Percentiles rank a stretch among this genome's conserved stretches.
Conservation (phyloP, 1,139 yeast genomes). For the Yamadazyma sp. region DNA sequence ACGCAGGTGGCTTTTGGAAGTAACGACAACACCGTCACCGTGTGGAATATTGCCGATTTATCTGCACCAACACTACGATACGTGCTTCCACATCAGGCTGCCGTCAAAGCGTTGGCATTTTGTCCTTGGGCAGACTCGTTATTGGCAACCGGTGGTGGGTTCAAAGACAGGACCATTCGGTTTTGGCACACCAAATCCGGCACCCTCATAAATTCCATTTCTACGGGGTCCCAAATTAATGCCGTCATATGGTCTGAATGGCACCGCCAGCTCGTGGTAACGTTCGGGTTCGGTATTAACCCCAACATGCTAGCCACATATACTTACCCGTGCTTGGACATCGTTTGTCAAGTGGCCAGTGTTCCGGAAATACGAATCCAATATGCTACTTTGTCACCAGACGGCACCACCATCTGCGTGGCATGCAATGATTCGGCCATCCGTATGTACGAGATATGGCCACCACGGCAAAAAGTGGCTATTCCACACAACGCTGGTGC, state of each 20-base stretch:
- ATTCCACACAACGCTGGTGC: not conserved
- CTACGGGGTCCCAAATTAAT: constrained; percentile 75
- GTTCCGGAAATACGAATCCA: constrained; percentile 56
- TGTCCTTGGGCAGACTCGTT: constrained; percentile 46
- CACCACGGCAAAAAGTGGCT: not conserved
- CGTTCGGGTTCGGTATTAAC: constrained; percentile 75
- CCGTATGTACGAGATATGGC: constrained; percentile 72
- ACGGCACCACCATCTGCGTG: constrained; percentile 59
- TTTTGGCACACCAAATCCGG: constrained; percentile 88
- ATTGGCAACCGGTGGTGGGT: constrained; percentile 48
- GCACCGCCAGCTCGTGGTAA: constrained; percentile 65
- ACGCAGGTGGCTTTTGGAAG: constrained; percentile 68
- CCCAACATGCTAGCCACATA: constrained; percentile 56
- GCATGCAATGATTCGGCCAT: constrained; percentile 79
- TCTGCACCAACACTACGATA: constrained; percentile 43
- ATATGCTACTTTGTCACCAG: constrained; percentile 68
- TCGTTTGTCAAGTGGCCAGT: constrained; percentile 52
- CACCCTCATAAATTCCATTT: constrained; percentile 53
- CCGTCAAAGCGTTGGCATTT: constrained; percentile 45
- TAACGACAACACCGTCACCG: constrained; percentile 67
- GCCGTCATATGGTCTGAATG: constrained; percentile 73
- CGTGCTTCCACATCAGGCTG: constrained; percentile 44
- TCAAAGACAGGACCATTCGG: constrained; percentile 47
- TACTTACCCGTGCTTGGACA: constrained; percentile 63
- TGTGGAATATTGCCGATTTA: constrained; percentile 58